Percentiles rank a stretch among this genome's conserved stretches.
Conservation (phyloP, 1,284 basidiomycete genomes). For the Takashimella koratensis region DNA sequence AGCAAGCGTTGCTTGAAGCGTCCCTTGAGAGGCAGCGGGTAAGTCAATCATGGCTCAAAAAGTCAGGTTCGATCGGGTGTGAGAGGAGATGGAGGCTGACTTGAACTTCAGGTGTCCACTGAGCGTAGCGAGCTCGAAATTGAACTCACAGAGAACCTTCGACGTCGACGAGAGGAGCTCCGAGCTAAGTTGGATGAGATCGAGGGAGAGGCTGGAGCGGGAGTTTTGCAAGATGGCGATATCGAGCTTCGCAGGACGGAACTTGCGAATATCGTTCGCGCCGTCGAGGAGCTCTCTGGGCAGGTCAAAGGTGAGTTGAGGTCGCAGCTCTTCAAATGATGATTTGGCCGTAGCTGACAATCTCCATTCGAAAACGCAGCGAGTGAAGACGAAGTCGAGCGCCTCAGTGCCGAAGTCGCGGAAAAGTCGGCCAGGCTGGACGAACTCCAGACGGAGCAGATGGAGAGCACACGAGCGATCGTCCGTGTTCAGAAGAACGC, state of each 20-base stretch:
- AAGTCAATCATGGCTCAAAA: too few relatives aligned
- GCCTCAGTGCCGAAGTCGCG: slow-evolving; percentile 62
- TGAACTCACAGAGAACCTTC: slow-evolving; percentile 84
- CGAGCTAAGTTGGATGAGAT: slow-evolving; percentile 70
- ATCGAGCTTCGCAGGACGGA: slow-evolving; percentile 67
- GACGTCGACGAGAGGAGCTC: slow-evolving; percentile 72
- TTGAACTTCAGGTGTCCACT: slow-evolving; percentile 62
- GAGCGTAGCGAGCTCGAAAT: slow-evolving; percentile 81
- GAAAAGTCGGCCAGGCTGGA: slow-evolving; percentile 67
- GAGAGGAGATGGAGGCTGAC: too few relatives aligned
- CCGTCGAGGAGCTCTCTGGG: slow-evolving; percentile 62
- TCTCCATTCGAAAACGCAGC: too few relatives aligned
- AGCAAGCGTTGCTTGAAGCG: slow-evolving; percentile 66
- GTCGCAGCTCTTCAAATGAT: too few relatives aligned
- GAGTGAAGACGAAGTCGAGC: slow-evolving; percentile 56
- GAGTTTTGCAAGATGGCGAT: slow-evolving; percentile 57
- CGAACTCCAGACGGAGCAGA: slow-evolving; percentile 70
- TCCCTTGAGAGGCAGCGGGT: slow-evolving; percentile 71
- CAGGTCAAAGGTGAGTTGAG: slow-evolving; percentile 60
- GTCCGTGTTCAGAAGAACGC: slow-evolving; percentile 89
- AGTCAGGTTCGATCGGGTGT: too few relatives aligned
- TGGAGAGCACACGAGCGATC: slow-evolving; percentile 79
- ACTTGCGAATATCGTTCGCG: slow-evolving; percentile 60
- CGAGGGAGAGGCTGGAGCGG: slow-evolving; percentile 60
- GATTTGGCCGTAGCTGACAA: slow-evolving; percentile 11